phyloP scores from a whole-genome alignment of 2,329 filamentous ascomycete species.

The Elsinoe arachidis region DNA sequence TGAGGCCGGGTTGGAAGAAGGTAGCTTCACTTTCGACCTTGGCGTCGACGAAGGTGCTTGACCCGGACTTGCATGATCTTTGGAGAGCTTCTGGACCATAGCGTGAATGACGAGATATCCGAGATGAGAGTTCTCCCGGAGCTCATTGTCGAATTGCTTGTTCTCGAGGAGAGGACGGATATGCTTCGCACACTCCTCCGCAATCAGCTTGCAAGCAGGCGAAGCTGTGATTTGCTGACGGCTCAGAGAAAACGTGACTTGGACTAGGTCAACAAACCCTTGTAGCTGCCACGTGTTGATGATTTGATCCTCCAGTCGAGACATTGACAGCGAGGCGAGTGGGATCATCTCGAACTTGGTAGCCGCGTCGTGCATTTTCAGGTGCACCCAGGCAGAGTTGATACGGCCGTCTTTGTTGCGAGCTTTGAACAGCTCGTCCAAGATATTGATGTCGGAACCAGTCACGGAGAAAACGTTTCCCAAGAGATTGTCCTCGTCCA shows the following conservation, averaged over 20 bases:
- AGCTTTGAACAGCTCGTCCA: not conserved
- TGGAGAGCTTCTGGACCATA: not conserved
- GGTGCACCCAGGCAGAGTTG: constrained; percentile 1
- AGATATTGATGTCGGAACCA: not conserved
- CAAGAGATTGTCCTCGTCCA: not conserved
- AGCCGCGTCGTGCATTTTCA: constrained; percentile 10
- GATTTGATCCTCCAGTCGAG: not conserved
- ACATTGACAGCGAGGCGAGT: not conserved
- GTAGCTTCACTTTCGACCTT: not conserved
- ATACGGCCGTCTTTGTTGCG: not conserved
- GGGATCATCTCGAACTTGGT: not conserved
- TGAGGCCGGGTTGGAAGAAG: too few species aligned
- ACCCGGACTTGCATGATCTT: too few species aligned
- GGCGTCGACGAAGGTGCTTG: not conserved
- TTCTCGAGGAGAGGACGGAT: constrained; percentile 5
- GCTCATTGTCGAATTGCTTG: constrained; percentile 3
- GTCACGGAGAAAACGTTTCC: not conserved
- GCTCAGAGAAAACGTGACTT: constrained; percentile 3
- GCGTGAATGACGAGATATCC: constrained; percentile 5
- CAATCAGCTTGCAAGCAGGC: not conserved
- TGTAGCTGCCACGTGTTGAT: not conserved
- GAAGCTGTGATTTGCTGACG: not conserved
- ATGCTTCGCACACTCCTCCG: constrained; percentile 9
- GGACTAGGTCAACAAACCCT: constrained; percentile 11
- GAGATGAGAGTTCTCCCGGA: not conserved